Percentiles rank a stretch among this genome's conserved stretches.
Conservation (phyloP, 352 stramenopile species). For the Globisporangium mamillatum region DNA sequence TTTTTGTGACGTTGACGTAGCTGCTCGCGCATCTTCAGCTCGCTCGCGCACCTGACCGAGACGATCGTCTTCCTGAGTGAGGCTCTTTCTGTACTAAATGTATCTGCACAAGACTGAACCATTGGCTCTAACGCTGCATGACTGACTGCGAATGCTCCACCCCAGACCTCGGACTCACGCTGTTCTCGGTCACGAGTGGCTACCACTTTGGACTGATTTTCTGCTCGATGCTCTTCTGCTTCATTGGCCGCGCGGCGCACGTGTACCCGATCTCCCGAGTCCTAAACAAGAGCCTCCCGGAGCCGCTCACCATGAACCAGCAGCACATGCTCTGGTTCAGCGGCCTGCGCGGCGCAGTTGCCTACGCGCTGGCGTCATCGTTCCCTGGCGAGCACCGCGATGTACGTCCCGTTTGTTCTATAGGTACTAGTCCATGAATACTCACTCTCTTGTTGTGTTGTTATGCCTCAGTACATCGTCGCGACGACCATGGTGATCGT, state of each 20-base stretch:
- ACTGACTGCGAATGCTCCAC: neutral
- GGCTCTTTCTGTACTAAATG: conserved; percentile 5
- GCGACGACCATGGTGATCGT: conserved; percentile 91
- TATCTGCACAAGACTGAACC: neutral
- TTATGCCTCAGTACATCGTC: conserved; percentile 55
- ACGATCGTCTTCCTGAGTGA: conserved; percentile 91
- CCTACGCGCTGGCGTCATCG: conserved; percentile 87
- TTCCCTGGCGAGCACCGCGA: conserved; percentile 85
- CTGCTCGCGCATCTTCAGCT: conserved; percentile 85
- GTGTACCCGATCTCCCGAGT: conserved; percentile 84
- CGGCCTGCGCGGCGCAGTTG: conserved; percentile 90
- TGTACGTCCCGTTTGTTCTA: conserved; percentile 6
- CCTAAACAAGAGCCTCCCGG: conserved; percentile 56
- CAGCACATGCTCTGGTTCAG: conserved; percentile 95
- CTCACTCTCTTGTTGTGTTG: conserved; percentile 1
- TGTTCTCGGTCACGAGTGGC: conserved; percentile 78
- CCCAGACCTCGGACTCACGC: conserved; percentile 86
- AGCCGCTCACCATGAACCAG: conserved; percentile 77
- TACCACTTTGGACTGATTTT: conserved; percentile 83
- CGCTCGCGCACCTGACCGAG: conserved; percentile 88
- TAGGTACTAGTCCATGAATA: neutral
- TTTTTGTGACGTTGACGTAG: conserved; percentile 21
- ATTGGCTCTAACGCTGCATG: neutral
- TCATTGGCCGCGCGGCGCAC: conserved; percentile 77
- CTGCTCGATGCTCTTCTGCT: conserved; percentile 82